Conservation (phyloP, 495 filamentous ascomycete genomes). For the Penicillium odoratum region DNA sequence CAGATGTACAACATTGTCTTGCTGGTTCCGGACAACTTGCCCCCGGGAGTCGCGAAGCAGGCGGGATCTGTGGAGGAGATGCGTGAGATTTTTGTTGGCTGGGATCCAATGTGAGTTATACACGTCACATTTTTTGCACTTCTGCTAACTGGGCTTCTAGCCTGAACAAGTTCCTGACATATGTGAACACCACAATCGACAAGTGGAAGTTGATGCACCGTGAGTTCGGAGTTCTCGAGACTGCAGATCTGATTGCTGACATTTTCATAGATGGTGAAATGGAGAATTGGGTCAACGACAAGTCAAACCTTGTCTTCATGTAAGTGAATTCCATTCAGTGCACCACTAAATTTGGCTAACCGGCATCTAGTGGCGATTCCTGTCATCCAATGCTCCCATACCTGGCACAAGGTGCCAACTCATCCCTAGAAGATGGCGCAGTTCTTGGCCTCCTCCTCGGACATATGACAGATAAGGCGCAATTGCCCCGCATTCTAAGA, state of each 20-base stretch:
- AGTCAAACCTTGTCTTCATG: conserved; percentile 41
- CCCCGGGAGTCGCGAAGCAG: conserved; percentile 52
- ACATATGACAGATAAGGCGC: conserved; percentile 34
- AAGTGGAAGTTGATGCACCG: conserved; percentile 71
- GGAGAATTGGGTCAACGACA: conserved; percentile 38
- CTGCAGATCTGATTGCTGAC: background rate
- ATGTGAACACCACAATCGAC: conserved; percentile 35
- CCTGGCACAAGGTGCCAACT: conserved; percentile 58
- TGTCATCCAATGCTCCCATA: conserved; percentile 72
- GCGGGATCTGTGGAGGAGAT: conserved; percentile 65
- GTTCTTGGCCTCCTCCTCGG: conserved; percentile 48
- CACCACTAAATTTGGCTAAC: background rate
- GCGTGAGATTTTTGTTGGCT: conserved; percentile 57
- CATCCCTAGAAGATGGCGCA: conserved; percentile 53
- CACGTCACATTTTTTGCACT: background rate
- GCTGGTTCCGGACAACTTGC: conserved; percentile 68
- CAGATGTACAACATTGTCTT: conserved; percentile 68
- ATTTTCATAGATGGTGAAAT: conserved; percentile 33
- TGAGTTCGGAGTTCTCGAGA: conserved; percentile 14
- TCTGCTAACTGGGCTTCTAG: conserved; percentile 13
- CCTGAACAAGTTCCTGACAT: conserved; percentile 34
- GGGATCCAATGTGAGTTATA: conserved; percentile 52
- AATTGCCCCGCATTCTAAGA: conserved; percentile 49
- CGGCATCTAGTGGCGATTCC: conserved; percentile 51
- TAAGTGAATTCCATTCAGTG: conserved; percentile 7